Evolutionary conservation across 2,329 filamentous ascomycete genomes (phyloP).

Genomic region (Periglandula ipomoeae): DNA sequence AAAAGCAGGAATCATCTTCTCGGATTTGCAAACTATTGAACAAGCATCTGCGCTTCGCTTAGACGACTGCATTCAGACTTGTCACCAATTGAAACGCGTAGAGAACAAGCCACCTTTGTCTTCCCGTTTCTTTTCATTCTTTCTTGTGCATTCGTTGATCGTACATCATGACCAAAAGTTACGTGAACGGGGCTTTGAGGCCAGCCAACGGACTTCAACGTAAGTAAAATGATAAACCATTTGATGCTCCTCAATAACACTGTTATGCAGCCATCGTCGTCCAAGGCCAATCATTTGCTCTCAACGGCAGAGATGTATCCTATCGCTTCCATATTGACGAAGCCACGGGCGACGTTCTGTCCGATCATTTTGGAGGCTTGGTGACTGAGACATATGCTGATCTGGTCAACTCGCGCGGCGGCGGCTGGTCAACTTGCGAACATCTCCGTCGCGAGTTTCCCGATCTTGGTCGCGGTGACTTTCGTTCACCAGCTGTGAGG

Average conservation of each 20-base stretch:
- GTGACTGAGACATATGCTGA: slow-evolving; percentile 38
- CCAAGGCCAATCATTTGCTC: slow-evolving; percentile 45
- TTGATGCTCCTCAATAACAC: background rate
- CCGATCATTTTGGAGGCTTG: slow-evolving; percentile 52
- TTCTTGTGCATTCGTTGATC: no score
- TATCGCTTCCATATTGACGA: slow-evolving; percentile 56
- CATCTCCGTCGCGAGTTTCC: slow-evolving; percentile 53
- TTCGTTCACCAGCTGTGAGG: slow-evolving; percentile 50
- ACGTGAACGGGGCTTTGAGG: no score
- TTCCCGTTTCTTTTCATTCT: no score
- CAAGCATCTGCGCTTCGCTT: no score
- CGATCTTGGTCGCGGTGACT: slow-evolving; percentile 54
- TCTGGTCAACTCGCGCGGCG: slow-evolving; percentile 27
- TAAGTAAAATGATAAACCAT: no score
- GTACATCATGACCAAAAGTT: no score
- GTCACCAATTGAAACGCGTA: no score
- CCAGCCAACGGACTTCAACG: no score
- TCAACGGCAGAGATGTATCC: slow-evolving; percentile 47
- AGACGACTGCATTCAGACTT: no score
- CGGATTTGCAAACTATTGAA: background rate
- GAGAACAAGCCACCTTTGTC: no score
- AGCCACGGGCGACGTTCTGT: slow-evolving; percentile 43
- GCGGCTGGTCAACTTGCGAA: slow-evolving; percentile 44
- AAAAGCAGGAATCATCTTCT: no score
- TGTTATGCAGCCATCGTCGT: slow-evolving; percentile 36